Conservation (phyloP, 2,329 filamentous ascomycete species). For the Phoma sp. region DNA sequence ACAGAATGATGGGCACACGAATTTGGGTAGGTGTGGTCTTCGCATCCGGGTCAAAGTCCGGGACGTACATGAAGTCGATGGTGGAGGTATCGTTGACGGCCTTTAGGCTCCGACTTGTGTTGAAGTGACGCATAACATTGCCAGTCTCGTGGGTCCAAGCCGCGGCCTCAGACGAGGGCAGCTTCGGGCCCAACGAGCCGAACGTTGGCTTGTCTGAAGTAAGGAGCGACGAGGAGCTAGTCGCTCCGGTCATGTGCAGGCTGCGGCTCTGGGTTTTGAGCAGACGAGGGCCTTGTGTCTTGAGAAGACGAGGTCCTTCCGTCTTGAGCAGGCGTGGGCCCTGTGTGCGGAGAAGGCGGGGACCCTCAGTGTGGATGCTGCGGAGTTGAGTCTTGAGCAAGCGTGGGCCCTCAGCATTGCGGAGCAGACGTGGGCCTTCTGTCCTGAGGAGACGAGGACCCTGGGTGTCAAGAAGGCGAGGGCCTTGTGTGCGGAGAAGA, state of each 20-base stretch:
- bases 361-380: conserved; percentile 13
- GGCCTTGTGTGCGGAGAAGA: conserved; percentile 18
- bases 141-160: conserved; percentile 35
- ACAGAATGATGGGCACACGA: conserved; percentile 58
- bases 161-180: conserved; percentile 57
- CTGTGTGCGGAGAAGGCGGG: conserved; percentile 16
- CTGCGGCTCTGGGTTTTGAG: conserved; percentile 49
- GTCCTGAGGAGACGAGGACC: conserved; percentile 14
- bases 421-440: conserved; percentile 10
- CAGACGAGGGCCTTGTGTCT: conserved; percentile 13
- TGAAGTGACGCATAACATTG: conserved; percentile 61
- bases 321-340: conserved; percentile 15
- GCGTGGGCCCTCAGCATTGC: conserved; percentile 16
- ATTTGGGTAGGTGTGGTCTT: conserved; percentile 44
- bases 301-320: conserved; percentile 12
- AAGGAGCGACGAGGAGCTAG: conserved; percentile 60
- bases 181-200: conserved; percentile 55
- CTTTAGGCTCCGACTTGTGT: conserved; percentile 65
- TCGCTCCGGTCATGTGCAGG: conserved; percentile 66
- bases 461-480: conserved; percentile 12
- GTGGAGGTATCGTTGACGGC: conserved; percentile 64
- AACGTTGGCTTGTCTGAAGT: conserved; percentile 59
- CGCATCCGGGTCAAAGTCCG: conserved; percentile 56
- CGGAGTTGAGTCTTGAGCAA: conserved; percentile 18
- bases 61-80: conserved; percentile 69